A percentile compares a stretch with the other conserved stretches of the same genome.
Evolutionary conservation across 768 basidiomycete species (phyloP).

Genomic region (Phaeotremella fagi): DNA sequence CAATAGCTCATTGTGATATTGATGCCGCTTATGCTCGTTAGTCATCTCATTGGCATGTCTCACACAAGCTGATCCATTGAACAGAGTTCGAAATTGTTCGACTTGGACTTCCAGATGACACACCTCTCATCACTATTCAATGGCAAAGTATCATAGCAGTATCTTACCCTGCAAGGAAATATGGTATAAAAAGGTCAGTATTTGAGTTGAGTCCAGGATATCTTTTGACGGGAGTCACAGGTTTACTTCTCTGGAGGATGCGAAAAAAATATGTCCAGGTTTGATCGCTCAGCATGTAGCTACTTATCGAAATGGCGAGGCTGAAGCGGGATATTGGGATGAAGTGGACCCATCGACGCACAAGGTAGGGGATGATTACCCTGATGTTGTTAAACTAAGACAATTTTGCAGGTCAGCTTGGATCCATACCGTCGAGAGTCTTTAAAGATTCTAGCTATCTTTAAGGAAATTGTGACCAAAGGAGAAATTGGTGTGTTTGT

Average conservation of each 20-base stretch:
- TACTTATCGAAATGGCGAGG: conserved; percentile 62
- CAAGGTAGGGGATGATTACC: conserved; percentile 60
- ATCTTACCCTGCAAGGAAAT: conserved; percentile 89
- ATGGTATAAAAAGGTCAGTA: conserved; percentile 88
- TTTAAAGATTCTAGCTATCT: conserved; percentile 73
- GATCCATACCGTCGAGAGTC: conserved; percentile 91
- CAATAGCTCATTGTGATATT: conserved; percentile 81
- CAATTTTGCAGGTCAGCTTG: conserved; percentile 66
- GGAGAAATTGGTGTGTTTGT: conserved; percentile 69
- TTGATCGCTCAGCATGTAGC: conserved; percentile 86
- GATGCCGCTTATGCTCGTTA: conserved; percentile 53
- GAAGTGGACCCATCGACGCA: conserved; percentile 82
- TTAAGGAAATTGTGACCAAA: conserved; percentile 69
- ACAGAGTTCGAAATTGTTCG: conserved; percentile 80
- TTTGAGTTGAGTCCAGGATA: conserved; percentile 53
- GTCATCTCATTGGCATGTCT: conserved; percentile 7
- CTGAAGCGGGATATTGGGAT: conserved; percentile 86
- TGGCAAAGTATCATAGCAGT: conserved; percentile 68
- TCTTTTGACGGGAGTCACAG: not conserved
- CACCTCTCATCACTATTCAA: conserved; percentile 42
- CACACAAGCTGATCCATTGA: not conserved
- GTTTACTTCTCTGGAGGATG: conserved; percentile 54
- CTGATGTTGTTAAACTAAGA: not conserved
- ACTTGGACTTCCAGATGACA: conserved; percentile 56
- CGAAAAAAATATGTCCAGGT: conserved; percentile 77